Evolutionary conservation across 176 grass and related monocot genomes (phyloP).

Genomic region (Rhipidocladum racemiflorum): DNA sequence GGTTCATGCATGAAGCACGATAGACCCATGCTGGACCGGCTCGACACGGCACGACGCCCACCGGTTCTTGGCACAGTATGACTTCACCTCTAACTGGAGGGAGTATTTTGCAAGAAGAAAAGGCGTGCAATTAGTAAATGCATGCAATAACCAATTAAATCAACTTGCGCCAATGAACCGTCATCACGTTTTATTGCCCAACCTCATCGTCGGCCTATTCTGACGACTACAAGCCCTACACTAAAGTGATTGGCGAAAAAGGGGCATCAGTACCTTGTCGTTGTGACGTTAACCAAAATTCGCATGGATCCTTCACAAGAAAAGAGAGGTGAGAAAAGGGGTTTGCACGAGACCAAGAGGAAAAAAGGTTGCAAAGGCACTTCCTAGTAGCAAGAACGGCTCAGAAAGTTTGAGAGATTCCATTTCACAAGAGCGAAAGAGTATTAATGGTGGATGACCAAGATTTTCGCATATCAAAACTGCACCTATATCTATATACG

Average conservation of each 20-base stretch:
- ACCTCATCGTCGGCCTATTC: not conserved
- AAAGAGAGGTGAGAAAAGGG: not conserved
- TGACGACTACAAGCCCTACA: not conserved
- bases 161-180: not conserved
- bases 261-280: not conserved
- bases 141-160: not conserved
- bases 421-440: not conserved
- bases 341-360: not conserved
- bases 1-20: too few species aligned
- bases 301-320: not conserved
- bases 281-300: slow-evolving; percentile 14
- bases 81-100: too few species aligned
- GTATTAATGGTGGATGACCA: not conserved
- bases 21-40: too few species aligned
- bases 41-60: too few species aligned
- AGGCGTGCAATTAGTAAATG: not conserved
- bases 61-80: too few species aligned
- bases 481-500: not conserved
- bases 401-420: not conserved
- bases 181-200: not conserved
- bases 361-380: not conserved
- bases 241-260: slow-evolving; percentile 22
- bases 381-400: not conserved
- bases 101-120: not conserved
- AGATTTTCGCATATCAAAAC: not conserved